These are phyloP conservation scores for Lactarius akahatsu DNA, from an alignment of 768 basidiomycete species.

Conservation along the genomic window DNA sequence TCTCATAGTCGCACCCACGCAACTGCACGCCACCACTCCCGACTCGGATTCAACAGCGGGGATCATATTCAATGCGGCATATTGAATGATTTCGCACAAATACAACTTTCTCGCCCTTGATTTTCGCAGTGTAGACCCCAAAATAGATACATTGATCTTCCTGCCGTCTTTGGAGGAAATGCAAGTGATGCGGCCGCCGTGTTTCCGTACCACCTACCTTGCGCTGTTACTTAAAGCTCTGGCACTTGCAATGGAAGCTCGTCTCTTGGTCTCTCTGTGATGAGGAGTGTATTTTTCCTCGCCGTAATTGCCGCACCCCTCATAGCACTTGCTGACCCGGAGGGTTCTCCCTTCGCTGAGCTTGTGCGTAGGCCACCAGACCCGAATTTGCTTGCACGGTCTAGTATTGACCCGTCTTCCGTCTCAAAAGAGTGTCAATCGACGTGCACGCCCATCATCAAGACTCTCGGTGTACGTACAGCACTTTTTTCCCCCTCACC, in stretches of 20 bases:
- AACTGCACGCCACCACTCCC: neutral
- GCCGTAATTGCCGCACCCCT: neutral
- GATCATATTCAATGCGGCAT: neutral
- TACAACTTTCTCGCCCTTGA: neutral
- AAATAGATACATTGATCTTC: neutral
- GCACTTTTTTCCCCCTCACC: neutral
- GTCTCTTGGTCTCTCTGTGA: neutral
- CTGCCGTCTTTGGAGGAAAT: neutral
- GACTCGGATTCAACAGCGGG: neutral
- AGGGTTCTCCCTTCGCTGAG: neutral
- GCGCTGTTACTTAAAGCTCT: neutral
- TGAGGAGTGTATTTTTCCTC: slow-evolving; percentile 5
- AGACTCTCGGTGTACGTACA: slow-evolving; percentile 8
- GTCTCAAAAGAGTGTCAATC: slow-evolving; percentile 10
- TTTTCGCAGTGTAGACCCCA: neutral
- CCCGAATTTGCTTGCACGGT: neutral
- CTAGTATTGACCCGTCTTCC: neutral
- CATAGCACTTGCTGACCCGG: neutral
- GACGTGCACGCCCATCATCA: slow-evolving; percentile 3
- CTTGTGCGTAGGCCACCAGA: neutral
- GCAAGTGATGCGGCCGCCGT: neutral
- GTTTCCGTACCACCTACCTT: neutral
- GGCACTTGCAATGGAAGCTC: neutral
- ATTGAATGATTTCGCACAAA: neutral
- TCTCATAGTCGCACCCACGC: neutral